Evolutionary conservation across 345 rosid species (phyloP).

Genomic region (Eucalyptus paniculata): DNA sequence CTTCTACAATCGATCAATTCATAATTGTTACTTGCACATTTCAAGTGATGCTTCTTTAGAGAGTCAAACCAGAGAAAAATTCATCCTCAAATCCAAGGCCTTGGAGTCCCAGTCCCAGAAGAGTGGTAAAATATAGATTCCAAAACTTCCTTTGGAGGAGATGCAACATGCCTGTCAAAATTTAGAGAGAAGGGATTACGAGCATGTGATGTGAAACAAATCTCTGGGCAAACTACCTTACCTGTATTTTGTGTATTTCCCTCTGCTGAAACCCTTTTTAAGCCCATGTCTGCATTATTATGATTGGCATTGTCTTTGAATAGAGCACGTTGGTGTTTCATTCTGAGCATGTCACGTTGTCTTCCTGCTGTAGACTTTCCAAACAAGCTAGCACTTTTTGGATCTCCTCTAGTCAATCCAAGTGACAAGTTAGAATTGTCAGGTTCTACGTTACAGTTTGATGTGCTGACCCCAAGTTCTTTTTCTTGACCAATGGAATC

Average conservation of each 20-base stretch:
- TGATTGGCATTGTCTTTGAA: neutral
- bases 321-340: neutral
- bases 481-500: neutral
- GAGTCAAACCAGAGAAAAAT: slow-evolving; percentile 54
- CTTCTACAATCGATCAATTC: neutral
- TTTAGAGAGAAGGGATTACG: neutral
- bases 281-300: neutral
- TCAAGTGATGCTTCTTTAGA: neutral
- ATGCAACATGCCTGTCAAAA: neutral
- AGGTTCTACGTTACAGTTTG: neutral
- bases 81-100: slow-evolving; percentile 46
- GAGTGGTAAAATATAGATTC: slow-evolving; percentile 19
- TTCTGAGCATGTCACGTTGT: neutral
- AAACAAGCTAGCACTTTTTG: neutral
- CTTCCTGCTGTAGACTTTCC: neutral
- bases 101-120: slow-evolving; percentile 48
- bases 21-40: neutral
- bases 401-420: neutral
- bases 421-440: neutral
- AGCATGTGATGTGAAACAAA: neutral
- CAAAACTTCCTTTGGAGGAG: neutral
- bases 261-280: neutral
- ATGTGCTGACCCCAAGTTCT: neutral
- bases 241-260: neutral
- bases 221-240: slow-evolving; percentile 22